Base-by-base conservation (phyloP, 768 basidiomycete species). In the Holtermanniella nyarrowii region DNA sequence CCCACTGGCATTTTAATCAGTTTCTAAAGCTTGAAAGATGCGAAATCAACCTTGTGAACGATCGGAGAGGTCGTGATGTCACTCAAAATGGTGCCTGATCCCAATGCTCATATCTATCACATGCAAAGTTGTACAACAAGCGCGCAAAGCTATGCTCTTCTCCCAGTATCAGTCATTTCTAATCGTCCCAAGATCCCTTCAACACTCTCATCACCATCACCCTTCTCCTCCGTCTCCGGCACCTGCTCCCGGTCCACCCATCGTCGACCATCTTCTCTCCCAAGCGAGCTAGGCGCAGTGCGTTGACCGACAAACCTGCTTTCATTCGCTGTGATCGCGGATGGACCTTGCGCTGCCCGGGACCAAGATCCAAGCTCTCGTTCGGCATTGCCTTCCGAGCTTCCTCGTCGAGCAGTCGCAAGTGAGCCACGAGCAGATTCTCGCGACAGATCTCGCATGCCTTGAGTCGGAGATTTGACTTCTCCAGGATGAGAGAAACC, bases 401-500 rank as follows among this genome's bases (percentile, higher is more conserved):
- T 16, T 7, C 31, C 31, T 7, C 31, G 31, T 16, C 31, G 31
- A 7, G 31, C 31, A 37, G 31, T 37, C 31, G 31, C 31, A 37
- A 37, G 31, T 37, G 31, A 37, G 10, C 10, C 31, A 16, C 31
- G 31, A 37, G 31, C 10, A 7, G 31, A 37, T 37, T 37, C 31
- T 37, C 31, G 31, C 31, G 31, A 37, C 16, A 7, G 31, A 37
- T 37, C 31, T 37, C 31, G 31, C 16, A 16, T 7, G 31, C 31
- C 16, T 7, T 37, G 31, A 16, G 31, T 7, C 10, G 31, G 31
- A 37, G 31, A 37, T 16, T 37, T 37, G 31, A 7, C 7, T 37
- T 37, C 31, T 7, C 10, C 31, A 7, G 31, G 1, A 77, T 79
- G 24, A 76, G 58, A 62, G 31, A 66, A 66, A 3, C 65, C 65